A percentile compares a stretch with the other conserved stretches of the same genome.
phyloP scores from a whole-genome alignment of 2,329 filamentous ascomycete species.

The Trichocomaceae sp. region DNA sequence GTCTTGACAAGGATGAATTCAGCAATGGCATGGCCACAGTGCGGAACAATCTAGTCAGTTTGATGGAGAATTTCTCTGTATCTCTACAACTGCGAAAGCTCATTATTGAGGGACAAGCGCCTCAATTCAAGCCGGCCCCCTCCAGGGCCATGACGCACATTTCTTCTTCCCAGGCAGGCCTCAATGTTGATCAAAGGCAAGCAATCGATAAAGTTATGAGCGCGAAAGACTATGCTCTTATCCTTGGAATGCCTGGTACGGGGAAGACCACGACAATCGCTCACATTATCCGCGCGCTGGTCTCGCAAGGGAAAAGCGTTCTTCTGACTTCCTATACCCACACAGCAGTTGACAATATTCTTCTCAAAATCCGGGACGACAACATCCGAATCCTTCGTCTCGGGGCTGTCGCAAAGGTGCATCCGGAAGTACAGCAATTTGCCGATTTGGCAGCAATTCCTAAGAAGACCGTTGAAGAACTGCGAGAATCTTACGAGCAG shows the following conservation, averaged over 20 bases:
- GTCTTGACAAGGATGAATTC: constrained; percentile 96
- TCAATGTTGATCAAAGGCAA: constrained; percentile 80
- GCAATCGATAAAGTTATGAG: constrained; percentile 95
- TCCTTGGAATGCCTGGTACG: constrained; percentile 95
- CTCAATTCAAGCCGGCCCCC: constrained; percentile 61
- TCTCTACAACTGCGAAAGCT: constrained; percentile 67
- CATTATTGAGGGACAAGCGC: constrained; percentile 69
- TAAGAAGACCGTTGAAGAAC: constrained; percentile 72
- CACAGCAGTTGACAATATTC: constrained; percentile 94
- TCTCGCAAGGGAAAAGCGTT: constrained; percentile 84
- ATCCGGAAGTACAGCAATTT: constrained; percentile 80
- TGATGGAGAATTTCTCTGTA: constrained; percentile 74
- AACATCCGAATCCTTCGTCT: constrained; percentile 76
- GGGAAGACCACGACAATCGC: constrained; percentile 98
- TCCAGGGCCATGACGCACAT: constrained; percentile 58
- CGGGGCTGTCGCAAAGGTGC: constrained; percentile 76
- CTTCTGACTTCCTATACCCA: constrained; percentile 94
- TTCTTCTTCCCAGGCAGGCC: constrained; percentile 47
- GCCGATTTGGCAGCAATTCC: constrained; percentile 68
- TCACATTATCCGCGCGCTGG: constrained; percentile 87
- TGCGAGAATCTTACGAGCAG: constrained; percentile 75
- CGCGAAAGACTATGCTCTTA: constrained; percentile 90
- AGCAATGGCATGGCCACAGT: constrained; percentile 95
- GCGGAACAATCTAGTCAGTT: constrained; percentile 84
- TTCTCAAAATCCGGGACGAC: constrained; percentile 80